Evolutionary conservation across 805 yeast species (phyloP), one percentile per base, ranked within the genome.

Genomic region (Pichia paraexigua): DNA sequence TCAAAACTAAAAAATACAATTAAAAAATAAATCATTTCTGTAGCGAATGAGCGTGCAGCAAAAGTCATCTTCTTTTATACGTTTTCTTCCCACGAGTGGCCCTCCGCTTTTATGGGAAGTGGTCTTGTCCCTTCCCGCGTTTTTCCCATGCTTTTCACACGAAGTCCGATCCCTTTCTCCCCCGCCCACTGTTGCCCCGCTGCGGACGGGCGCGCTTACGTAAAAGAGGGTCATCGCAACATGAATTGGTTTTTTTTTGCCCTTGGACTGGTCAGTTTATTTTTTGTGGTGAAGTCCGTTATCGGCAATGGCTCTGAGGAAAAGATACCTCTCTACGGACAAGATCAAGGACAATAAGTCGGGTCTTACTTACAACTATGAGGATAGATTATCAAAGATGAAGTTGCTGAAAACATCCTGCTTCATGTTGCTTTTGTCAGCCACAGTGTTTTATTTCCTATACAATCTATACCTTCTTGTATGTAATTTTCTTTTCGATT

Each of bases 301-400:
- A 30, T 13, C 35, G n/a, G 35, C 17, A 13, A 30, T 24, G 28
- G 44, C 20, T 10, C 42, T 21, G 3, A 45, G 20, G 30, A 35
- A 41, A 24, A 43, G 30, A 22, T 48, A 45, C 13, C 20, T 40
- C 11, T 44, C 51, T 9, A 51, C 51, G 1, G 25, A 42, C 11
- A 44, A 39, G 18, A 24, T 48, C n/a, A 45, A 37, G 37, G 51
- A 48, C 30, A 24, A 15, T 2, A 11, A 35, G 5, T 32, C 49
- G 2, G 54, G 54, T 7, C 27, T 52, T 11, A 37, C 28, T 3
- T 52, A 52, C 28, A 42, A 48, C 35, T 41, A 48, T 35, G 54
- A 52, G 25, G 54, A 52, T 20, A 35, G 52, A 20, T 17, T 51
- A 6, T 44, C 51, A 1, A 47, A 47, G 20, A 15, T 44, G 39